Base-by-base conservation (phyloP, 2,329 filamentous ascomycete genomes). In the Talaromyces sp. region DNA sequence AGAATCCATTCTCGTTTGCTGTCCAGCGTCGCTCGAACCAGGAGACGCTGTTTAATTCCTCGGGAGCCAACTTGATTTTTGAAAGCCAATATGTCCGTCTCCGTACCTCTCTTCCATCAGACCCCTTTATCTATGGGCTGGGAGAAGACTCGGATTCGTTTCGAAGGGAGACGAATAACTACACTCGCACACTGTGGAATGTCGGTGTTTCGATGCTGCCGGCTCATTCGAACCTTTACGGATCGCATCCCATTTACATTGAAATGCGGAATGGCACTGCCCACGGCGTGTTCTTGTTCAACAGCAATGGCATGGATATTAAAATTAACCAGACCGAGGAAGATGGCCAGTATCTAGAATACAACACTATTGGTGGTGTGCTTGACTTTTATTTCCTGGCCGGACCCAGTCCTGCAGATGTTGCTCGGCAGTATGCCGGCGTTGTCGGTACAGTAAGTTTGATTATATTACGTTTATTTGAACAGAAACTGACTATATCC, bases 1-100 rank as follows among this genome's bases (percentile, higher is more conserved):
- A 79, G 44, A 78, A 79, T 10, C 89, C 89, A 0, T 91, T 92
- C 75, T 86, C 84, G 10, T 92, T 92, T 75, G 81, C 79, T 0
- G 80, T 93, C 7, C 63, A 70, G 19, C 72, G 75, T 44, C 70
- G 60, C 13, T 63, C 61, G 2, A 65, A 53, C 8, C 60, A 71
- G 9, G 71, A 78, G 56, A 70, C 75, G 0, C 67, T 92, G 8
- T 91, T 92, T 71, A 87, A 93, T 68, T 90, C 89, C 0, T 85
- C 85, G 0, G 87, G 82, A 1, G 83, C 84, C 3, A 79, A 81
- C 8, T 76, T 95, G 11, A 79, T 95, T 51, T 95, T 92, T 67
- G 87, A 95, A 75, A 85, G 85, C 13, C 90, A 95, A 72, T 95
- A 92, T 69, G 75, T 93, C 25, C 85, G 87, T n/a, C 79, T 93